A percentile compares a stretch with the other conserved stretches of the same genome.
Conservation (phyloP, 2,329 filamentous ascomycete genomes). For the Fusarium pilosicola region DNA sequence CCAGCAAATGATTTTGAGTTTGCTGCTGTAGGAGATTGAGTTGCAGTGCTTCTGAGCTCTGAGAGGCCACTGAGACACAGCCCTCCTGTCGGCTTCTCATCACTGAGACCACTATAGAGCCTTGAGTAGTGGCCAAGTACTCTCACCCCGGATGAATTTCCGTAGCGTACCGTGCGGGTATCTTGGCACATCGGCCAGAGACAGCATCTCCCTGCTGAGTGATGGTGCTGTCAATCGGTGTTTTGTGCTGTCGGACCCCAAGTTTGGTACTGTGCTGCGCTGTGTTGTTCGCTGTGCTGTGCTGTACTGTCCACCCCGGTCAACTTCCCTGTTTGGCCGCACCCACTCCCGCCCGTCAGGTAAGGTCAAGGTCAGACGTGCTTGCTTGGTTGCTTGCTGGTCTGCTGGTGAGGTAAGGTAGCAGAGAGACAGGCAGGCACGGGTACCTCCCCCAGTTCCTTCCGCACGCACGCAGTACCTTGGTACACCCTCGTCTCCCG, state of each 20-base stretch:
- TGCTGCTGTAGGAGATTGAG: neutral
- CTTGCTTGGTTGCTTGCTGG: neutral
- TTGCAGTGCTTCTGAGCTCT: neutral
- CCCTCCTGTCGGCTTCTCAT: neutral
- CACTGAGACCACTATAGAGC: neutral
- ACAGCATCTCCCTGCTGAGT: conserved; percentile 24
- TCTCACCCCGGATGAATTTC: conserved; percentile 23
- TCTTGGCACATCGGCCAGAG: conserved; percentile 35
- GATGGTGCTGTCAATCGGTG: conserved; percentile 12
- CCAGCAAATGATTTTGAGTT: neutral
- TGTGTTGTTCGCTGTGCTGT: conserved; percentile 19
- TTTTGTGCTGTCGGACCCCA: conserved; percentile 14
- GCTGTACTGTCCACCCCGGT: conserved; percentile 33
- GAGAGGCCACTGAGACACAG: neutral
- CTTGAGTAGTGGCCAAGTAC: conserved; percentile 30
- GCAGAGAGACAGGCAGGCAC: conserved; percentile 9
- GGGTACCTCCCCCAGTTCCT: conserved; percentile 22
- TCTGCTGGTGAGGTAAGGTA: conserved; percentile 3
- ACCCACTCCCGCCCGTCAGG: conserved; percentile 41
- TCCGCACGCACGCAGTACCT: conserved; percentile 37
- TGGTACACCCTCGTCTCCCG: conserved; percentile 43
- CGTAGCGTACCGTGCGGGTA: conserved; percentile 38
- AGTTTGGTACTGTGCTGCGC: conserved; percentile 32
- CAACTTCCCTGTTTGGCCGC: conserved; percentile 44
- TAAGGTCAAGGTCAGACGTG: conserved; percentile 29